Evolutionary conservation across 176 grass and related monocot genomes (phyloP).

Genomic region (Poa pratensis): DNA sequence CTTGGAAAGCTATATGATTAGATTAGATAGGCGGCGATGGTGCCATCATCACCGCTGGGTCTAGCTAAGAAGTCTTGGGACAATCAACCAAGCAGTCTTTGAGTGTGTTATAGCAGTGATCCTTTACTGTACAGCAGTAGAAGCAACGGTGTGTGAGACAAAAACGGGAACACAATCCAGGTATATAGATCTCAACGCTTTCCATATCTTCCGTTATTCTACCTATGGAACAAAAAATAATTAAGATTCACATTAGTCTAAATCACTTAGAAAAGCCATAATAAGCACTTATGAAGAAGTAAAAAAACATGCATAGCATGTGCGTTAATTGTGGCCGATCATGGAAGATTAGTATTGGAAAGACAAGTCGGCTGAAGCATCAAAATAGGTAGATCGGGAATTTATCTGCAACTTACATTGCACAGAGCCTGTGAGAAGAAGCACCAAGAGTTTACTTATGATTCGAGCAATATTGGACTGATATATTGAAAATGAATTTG

Average conservation of each 20-base stretch:
- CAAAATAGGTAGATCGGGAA: background rate
- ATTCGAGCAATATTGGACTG: no score
- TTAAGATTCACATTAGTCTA: background rate
- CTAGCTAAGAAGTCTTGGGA: background rate
- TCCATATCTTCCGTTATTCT: background rate
- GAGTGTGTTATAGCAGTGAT: background rate
- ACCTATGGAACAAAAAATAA: background rate
- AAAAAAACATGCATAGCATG: background rate
- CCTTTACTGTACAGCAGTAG: background rate
- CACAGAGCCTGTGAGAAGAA: background rate
- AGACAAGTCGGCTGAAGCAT: background rate
- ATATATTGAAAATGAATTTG: no score
- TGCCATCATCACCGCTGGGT: background rate
- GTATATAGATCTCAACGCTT: background rate
- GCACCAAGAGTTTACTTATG: background rate
- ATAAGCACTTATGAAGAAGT: background rate
- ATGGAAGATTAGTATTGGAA: background rate
- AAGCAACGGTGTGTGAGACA: background rate
- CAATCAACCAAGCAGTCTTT: background rate
- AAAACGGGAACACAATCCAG: background rate
- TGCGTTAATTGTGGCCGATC: background rate
- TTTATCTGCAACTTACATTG: slow-evolving; percentile 4
- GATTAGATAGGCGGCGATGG: background rate
- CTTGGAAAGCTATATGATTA: background rate
- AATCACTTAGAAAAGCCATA: background rate